Percentiles rank a stretch among this genome's conserved stretches.
These are phyloP conservation scores for Apiotrichum porosum DNA, from an alignment of 1,284 basidiomycete genomes.

Conservation along the genomic window DNA sequence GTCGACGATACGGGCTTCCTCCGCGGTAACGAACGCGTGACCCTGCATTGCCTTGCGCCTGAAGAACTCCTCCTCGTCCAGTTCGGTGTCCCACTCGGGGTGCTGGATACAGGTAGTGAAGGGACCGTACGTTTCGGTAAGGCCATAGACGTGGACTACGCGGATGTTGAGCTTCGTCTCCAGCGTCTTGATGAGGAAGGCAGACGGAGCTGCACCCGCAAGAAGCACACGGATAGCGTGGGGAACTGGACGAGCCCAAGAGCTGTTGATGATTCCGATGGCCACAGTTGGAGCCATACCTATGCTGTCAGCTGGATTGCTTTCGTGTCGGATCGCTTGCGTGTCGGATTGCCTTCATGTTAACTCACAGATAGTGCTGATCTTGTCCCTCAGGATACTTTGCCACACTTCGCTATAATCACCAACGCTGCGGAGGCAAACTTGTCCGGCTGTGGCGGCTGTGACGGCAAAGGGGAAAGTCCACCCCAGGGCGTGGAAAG, in stretches of 20 bases:
- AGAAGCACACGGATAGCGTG: conserved; percentile 15
- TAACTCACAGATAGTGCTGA: not conserved
- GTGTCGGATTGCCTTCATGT: not conserved
- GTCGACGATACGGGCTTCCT: conserved; percentile 15
- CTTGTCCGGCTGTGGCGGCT: conserved; percentile 9
- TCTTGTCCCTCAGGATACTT: conserved; percentile 10
- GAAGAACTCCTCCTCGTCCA: conserved; percentile 17
- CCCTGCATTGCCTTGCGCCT: conserved; percentile 23
- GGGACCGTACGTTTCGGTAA: conserved; percentile 21
- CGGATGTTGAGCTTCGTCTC: conserved; percentile 19
- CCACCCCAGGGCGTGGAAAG: conserved; percentile 20
- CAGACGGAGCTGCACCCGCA: conserved; percentile 14
- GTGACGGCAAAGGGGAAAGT: conserved; percentile 18
- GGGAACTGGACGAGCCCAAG: conserved; percentile 1
- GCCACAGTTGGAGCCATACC: conserved; percentile 16
- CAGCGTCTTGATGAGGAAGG: conserved; percentile 17
- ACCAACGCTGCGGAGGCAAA: conserved; percentile 17
- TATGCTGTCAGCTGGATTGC: conserved; percentile 2
- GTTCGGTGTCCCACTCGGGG: conserved; percentile 10
- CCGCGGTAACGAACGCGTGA: conserved; percentile 10
- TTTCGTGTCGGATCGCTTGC: no score
- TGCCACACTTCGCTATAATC: conserved; percentile 19
- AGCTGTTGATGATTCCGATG: conserved; percentile 19
- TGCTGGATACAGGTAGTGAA: conserved; percentile 14
- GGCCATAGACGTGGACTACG: conserved; percentile 57